Evolutionary conservation across 441 rosid species (phyloP), one percentile per base, ranked within the genome.

Genomic region (Erysimum pusillum): DNA sequence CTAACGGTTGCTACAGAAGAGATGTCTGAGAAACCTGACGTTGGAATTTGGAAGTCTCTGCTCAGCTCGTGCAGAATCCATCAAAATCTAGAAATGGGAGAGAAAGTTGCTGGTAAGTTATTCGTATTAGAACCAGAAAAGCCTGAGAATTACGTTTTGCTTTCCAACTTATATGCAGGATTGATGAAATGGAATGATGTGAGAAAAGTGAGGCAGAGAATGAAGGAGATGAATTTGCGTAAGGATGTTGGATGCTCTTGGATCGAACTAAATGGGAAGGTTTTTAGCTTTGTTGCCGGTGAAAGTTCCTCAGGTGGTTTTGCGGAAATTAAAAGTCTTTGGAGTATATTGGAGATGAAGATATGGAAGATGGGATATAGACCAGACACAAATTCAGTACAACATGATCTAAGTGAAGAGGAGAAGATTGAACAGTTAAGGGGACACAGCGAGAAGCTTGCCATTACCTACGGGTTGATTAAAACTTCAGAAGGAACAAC

Each of bases 371-470:
- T 83, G n/a, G 92, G 92, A 67, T 85, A 85, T 61, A 78, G 81
- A 78, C 84, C 82, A 7, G 57, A 81, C 69, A 80, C 84, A 51
- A 63, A 68, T 8, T 82, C 82, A 17, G 87, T 83, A n/a, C 82
- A 84, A 41, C 86, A 84, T 83, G 85, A 86, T 36, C 46, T 84
- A 63, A 80, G 56, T 34, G 81, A 81, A 76, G 81, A 75, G 39
- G 81, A 86, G 75, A 84, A 86, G 79, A 64, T 73, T 18, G 78
- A 81, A 66, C 72, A 75, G 70, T 61, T 84, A 49, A 53, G 75
- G 41, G 80, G 84, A 20, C 89, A 84, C 28, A 84, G 83, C 58
- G 86, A 84, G 82, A 86, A 84, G 65, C 76, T 83, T 61, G 89
- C 89, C 6, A 82, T 86, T 35, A 76, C 75, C 22, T 74, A 74